Evolutionary conservation across 106 monocot species (phyloP).

Genomic region (Phalaenopsis aphrodite): DNA sequence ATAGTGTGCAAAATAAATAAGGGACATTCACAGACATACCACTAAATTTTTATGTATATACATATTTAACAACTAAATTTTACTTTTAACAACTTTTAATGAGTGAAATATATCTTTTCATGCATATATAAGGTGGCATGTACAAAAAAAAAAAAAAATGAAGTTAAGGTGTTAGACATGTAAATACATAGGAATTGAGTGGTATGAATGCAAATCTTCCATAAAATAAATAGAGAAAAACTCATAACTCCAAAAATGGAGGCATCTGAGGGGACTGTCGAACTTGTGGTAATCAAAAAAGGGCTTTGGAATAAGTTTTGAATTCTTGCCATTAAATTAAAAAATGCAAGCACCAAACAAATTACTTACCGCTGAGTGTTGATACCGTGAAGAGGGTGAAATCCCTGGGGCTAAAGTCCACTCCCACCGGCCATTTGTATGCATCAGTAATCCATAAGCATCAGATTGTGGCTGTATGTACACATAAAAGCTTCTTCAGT

Average conservation of each 20-base stretch:
- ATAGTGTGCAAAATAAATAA: background rate
- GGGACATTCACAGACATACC: too few relatives aligned
- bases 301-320: background rate
- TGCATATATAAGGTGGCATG: too few relatives aligned
- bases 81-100: too few relatives aligned
- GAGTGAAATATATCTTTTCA: too few relatives aligned
- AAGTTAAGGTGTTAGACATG: too few relatives aligned
- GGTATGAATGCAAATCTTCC: background rate
- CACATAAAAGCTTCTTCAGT: slow-evolving; percentile 1
- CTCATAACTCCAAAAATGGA: background rate
- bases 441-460: slow-evolving; percentile 91
- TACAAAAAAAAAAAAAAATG: too few relatives aligned
- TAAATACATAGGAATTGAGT: too few relatives aligned
- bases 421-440: slow-evolving; percentile 97
- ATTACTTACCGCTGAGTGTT: slow-evolving; percentile 85
- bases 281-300: background rate
- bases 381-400: slow-evolving; percentile 91
- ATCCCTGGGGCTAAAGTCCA: slow-evolving; percentile 97
- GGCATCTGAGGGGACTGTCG: background rate
- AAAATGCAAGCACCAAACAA: background rate
- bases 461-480: slow-evolving; percentile 71
- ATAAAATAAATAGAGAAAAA: background rate
- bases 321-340: background rate
- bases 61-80: too few relatives aligned
- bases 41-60: too few relatives aligned